These are phyloP conservation scores for Hanseniaspora vineae DNA, from an alignment of 805 yeast species.

Conservation along the genomic window DNA sequence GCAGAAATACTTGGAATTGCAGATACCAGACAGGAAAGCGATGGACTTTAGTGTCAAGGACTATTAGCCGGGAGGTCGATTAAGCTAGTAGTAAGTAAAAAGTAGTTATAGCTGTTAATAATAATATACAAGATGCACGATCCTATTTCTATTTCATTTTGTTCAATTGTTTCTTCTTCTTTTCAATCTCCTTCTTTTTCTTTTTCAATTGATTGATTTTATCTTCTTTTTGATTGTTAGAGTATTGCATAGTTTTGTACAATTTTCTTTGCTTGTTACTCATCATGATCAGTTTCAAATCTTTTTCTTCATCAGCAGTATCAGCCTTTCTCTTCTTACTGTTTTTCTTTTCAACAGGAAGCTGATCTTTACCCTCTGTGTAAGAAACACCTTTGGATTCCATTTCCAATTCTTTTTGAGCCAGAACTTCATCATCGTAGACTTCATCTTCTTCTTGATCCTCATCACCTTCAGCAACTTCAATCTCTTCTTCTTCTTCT, in stretches of 20 bases:
- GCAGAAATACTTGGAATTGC: constrained; percentile 52
- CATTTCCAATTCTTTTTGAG: constrained; percentile 74
- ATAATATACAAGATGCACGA: not conserved
- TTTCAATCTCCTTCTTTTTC: constrained; percentile 59
- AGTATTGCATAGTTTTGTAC: constrained; percentile 90
- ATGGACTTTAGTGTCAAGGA: constrained; percentile 61
- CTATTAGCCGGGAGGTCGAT: not conserved
- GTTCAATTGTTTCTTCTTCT: constrained; percentile 40
- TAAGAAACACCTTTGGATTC: constrained; percentile 82
- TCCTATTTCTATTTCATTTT: constrained; percentile 9
- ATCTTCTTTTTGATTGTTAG: constrained; percentile 68
- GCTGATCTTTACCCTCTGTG: constrained; percentile 39
- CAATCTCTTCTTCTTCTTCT: constrained; percentile 43
- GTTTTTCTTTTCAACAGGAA: constrained; percentile 23
- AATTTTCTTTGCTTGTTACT: constrained; percentile 87
- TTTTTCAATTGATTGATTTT: constrained; percentile 55
- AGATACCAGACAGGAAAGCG: constrained; percentile 61
- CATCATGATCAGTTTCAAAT: constrained; percentile 94
- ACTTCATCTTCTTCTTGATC: constrained; percentile 42
- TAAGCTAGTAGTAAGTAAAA: too few relatives aligned
- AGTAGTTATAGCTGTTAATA: not conserved
- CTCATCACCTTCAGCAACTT: constrained; percentile 37
- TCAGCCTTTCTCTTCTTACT: constrained; percentile 26
- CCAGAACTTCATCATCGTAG: constrained; percentile 44
- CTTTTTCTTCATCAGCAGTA: constrained; percentile 58